These are phyloP conservation scores for Cytospora mali DNA, from an alignment of 2,329 filamentous ascomycete species.

Conservation along the genomic window DNA sequence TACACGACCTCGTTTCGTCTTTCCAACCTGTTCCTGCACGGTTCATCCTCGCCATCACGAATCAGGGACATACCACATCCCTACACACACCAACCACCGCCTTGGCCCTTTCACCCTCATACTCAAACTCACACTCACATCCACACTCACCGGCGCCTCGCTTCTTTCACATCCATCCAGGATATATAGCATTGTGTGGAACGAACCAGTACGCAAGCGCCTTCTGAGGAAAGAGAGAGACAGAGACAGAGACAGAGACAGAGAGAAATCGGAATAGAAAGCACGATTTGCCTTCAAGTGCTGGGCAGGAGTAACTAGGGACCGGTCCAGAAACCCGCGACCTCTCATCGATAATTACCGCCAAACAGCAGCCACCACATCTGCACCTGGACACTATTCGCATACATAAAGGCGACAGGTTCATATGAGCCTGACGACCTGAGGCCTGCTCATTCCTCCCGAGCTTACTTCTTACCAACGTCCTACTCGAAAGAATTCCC, in stretches of 20 bases:
- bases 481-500: conserved; percentile 5
- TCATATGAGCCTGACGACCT: conserved; percentile 3
- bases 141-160: not conserved
- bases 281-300: conserved; percentile 2
- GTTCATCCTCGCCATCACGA: conserved; percentile 6
- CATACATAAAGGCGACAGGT: not conserved
- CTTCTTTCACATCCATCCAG: not conserved
- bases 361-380: not conserved
- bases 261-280: not conserved
- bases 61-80: not conserved
- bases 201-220: not conserved
- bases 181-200: conserved; percentile 6
- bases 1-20: conserved; percentile 1
- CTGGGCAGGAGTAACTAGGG: not conserved
- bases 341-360: not conserved
- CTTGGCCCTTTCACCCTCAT: not conserved
- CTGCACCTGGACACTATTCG: not conserved
- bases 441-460: not conserved
- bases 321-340: not conserved
- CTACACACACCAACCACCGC: not conserved
- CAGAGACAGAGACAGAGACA: not conserved
- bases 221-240: not conserved
- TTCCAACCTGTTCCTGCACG: not conserved
- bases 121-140: not conserved
- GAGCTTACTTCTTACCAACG: conserved; percentile 4